Conservation (phyloP, 805 yeast species). For the Groenewaldozyma salmanticensis region DNA sequence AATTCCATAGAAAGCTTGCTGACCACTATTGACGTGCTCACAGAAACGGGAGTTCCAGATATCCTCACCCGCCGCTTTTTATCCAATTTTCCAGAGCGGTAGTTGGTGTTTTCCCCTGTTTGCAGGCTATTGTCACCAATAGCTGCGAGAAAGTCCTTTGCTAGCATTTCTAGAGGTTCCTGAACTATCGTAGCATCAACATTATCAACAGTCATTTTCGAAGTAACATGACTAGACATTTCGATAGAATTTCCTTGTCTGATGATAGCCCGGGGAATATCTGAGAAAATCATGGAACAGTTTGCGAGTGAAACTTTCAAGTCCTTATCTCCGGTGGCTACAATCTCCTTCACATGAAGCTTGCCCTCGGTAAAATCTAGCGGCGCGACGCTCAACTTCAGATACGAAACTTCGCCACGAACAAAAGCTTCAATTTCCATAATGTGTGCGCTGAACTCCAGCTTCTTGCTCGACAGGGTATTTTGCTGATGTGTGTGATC, state of each 20-base stretch:
- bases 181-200: not conserved
- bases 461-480: no score
- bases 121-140: not conserved
- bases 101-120: not conserved
- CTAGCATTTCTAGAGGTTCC: not conserved
- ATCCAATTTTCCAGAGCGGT: no score
- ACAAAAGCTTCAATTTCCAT: no score
- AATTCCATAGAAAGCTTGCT: conserved; percentile 7
- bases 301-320: not conserved
- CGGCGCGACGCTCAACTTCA: not conserved
- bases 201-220: conserved; percentile 1
- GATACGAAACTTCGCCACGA: no score
- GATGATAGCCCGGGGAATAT: not conserved
- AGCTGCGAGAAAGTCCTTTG: no score
- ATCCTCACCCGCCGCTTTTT: conserved; percentile 2
- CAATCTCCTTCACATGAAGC: not conserved
- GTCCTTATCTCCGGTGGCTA: not conserved
- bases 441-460: no score
- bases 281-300: not conserved
- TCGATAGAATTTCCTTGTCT: conserved; percentile 3
- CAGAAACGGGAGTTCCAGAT: not conserved
- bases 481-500: no score
- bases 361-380: not conserved
- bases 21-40: conserved; percentile 1
- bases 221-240: not conserved